phyloP scores from a whole-genome alignment of 306 rosid species.

The Malus sylvestris region DNA sequence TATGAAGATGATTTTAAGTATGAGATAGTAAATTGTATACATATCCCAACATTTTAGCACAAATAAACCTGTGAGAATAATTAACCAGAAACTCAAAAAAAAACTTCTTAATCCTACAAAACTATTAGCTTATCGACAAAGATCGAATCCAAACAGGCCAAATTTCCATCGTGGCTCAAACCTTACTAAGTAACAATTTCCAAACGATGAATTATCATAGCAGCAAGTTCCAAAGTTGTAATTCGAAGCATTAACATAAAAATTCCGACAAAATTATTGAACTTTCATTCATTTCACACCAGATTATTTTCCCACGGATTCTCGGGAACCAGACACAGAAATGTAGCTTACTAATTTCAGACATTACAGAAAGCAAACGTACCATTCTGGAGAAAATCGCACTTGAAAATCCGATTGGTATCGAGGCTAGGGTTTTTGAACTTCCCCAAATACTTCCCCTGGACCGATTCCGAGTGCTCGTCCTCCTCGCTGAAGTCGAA shows the following conservation, averaged over 20 bases:
- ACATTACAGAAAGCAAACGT: constrained; percentile 5
- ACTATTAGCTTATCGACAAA: neutral
- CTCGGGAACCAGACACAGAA: constrained; percentile 3
- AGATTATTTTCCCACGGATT: neutral
- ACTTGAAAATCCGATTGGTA: constrained; percentile 12
- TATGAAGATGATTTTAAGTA: neutral
- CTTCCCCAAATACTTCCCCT: constrained; percentile 18
- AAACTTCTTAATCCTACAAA: neutral
- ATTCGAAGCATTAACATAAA: neutral
- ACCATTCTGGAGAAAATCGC: constrained; percentile 41
- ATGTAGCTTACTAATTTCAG: neutral
- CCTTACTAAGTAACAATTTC: neutral
- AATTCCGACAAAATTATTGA: neutral
- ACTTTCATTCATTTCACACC: neutral
- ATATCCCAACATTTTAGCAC: neutral
- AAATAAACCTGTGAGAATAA: neutral
- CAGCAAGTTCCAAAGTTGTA: neutral
- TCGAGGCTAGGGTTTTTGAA: constrained; percentile 34
- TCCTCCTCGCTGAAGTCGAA: constrained; percentile 64
- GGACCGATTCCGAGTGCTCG: constrained; percentile 23
- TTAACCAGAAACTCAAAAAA: neutral
- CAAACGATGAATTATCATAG: neutral
- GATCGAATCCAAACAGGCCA: neutral
- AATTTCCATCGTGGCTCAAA: neutral
- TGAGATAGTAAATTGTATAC: neutral